Base-by-base conservation (phyloP, 164 flowering plant species). In the Annona squamosa region DNA sequence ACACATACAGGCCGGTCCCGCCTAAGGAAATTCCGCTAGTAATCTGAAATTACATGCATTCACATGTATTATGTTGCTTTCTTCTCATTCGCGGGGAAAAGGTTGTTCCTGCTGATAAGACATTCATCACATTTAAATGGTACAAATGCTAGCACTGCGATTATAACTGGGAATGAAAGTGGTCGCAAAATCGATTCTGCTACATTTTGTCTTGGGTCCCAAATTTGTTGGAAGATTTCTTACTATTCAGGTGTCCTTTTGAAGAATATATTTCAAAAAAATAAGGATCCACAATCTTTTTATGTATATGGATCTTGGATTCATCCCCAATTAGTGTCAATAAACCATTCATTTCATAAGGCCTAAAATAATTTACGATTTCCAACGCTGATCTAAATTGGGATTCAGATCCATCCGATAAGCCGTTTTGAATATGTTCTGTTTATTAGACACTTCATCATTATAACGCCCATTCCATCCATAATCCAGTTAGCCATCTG, bases 51-150 rank as follows among this genome's bases (percentile, higher is more conserved):
- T 41, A 4, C 46, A 46, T 52, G 37, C 48, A 17, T 5, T 46
- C n/a, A 41, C 13, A 17, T 52, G 59, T 46, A n/a, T 46, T 26
- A 9, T 37, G 5, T 18, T 41, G 5, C 16, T 44, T 46, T 46
- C 13, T 70, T 3, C 42, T 42, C 10, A 57, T 26, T 48, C 26
- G 73, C 84, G 81, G 89, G 71, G 97, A 91, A 76, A 88, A 89
- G 74, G 57, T 91, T 18, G 85, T 91, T 37, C 90, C 92, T 1
- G 88, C 79, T 0, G 83, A 87, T 67, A 91, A 85, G 77, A 93
- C 91, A 19, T 91, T 76, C 79, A 80, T 91, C 72, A 89, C 90
- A 48, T 19, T 91, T 69, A 88, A 26, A 90, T 74, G 97, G 97
- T 1, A 76, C 84, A 18, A 45, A 76, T 3, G 79, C 86, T 4